Percentiles rank a stretch among this genome's conserved stretches.
Conservation (phyloP, 257 asterid species). For the Solanum pimpinellifolium region DNA sequence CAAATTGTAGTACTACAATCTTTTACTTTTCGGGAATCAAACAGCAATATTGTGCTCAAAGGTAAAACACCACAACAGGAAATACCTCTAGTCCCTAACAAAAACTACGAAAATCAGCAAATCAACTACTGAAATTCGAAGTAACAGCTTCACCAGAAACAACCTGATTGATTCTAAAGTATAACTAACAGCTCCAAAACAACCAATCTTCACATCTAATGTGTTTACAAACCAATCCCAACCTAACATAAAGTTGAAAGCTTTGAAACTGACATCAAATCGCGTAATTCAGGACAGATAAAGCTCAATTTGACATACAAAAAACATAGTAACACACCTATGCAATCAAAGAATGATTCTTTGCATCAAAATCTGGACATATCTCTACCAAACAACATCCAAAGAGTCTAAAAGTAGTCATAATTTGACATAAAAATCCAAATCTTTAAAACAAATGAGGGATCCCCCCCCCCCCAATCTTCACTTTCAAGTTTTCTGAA, state of each 20-base stretch:
- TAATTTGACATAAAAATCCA: neutral
- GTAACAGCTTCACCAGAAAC: neutral
- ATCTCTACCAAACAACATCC: neutral
- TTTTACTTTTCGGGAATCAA: neutral
- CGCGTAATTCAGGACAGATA: neutral
- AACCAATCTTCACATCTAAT: neutral
- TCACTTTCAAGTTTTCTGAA: neutral
- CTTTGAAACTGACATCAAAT: neutral
- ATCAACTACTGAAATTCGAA: neutral
- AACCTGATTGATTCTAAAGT: neutral
- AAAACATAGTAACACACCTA: neutral
- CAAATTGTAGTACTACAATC: neutral
- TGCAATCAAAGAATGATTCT: neutral
- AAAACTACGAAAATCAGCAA: neutral
- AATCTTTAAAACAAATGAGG: neutral
- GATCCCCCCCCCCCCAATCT: fast-evolving
- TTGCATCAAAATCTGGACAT: neutral
- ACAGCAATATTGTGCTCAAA: neutral
- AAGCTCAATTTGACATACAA: neutral
- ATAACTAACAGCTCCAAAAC: neutral
- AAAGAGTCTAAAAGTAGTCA: neutral
- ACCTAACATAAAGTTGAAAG: neutral
- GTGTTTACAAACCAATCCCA: neutral
- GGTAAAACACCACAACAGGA: neutral
- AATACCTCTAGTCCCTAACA: neutral